Base-by-base conservation (phyloP, 2,329 filamentous ascomycete genomes). In the Alternaria consortialis region DNA sequence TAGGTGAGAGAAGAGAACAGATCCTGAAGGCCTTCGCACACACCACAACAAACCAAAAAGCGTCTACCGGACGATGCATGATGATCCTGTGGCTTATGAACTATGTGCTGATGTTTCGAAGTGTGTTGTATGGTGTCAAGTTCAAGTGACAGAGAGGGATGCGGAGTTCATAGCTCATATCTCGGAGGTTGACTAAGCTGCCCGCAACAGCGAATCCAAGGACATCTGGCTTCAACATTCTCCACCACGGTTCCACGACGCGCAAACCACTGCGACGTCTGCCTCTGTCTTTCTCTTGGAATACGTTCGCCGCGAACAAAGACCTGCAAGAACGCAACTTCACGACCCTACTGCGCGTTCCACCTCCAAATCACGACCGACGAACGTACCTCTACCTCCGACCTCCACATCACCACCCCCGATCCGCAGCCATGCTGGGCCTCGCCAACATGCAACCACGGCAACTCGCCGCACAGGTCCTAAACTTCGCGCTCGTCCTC, bases 401-500 rank as follows among this genome's bases (percentile, higher is more conserved):
- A 46, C n/a, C 48, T 36, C 36, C 29, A 50, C 39, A 17, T 56
- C 50, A 60, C 44, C 37, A 36, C 53, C 23, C 50, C 56, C 25
- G 3, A 58, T 58, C 56, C 62, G 56, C 66, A 67, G 70, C 52
- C 20, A 79, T 79, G 76, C 69, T 79, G 53, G 74, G 74, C 66
- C 84, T 96, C 66, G 82, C 84, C 61, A 80, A 81, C 55, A 83
- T 87, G 74, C 93, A 92, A 79, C 90, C 92, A 67, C 90, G 93
- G 79, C 92, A 96, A 79, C 86, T 91, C 56, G 89, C 93, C 72
- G 85, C 88, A 50, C 93, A 97, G 84, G 80, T 94, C 69, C 88
- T 97, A 76, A 97, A 96, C 82, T 97, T 97, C 79, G 93, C 90
- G 58, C 88, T 97, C 65, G 92, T 97, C 64, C 87, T 97, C 52